Percentiles rank a stretch among this genome's conserved stretches.
These are phyloP conservation scores for Hippophae rhamnoides DNA, from an alignment of 306 rosid genomes.

Conservation along the genomic window DNA sequence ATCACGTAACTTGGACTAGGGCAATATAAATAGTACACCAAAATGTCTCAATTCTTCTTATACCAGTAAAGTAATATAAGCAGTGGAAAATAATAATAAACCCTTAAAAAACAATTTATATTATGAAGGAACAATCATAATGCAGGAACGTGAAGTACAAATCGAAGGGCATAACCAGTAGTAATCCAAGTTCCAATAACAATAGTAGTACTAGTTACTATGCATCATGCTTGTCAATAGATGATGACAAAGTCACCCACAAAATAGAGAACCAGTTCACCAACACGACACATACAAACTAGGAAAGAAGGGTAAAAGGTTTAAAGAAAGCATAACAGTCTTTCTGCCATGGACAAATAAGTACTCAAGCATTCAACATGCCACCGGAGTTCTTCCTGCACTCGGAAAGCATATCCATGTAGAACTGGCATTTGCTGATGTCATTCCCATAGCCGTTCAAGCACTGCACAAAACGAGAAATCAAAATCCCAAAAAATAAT, in stretches of 20 bases:
- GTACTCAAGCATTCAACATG: constrained; percentile 37
- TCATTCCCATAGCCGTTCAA: constrained; percentile 60
- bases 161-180: too few species aligned
- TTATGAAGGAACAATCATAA: too few species aligned
- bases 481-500: not conserved
- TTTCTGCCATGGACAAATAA: not conserved
- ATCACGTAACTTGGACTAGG: too few species aligned
- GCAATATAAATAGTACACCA: too few species aligned
- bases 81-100: too few species aligned
- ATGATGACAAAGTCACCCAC: not conserved
- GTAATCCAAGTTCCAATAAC: too few species aligned
- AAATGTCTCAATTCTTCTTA: too few species aligned
- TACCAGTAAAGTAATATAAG: too few species aligned
- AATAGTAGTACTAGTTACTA: too few species aligned
- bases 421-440: constrained; percentile 87
- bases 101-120: too few species aligned
- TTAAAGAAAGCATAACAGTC: constrained; percentile 8
- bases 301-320: not conserved
- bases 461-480: constrained; percentile 49
- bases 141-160: too few species aligned
- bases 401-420: constrained; percentile 84
- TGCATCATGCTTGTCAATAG: too few species aligned
- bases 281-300: not conserved
- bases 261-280: constrained; percentile 14
- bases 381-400: constrained; percentile 65